phyloP scores from a whole-genome alignment of 176 grass and related monocot species.

The Cenchrus purpureus region DNA sequence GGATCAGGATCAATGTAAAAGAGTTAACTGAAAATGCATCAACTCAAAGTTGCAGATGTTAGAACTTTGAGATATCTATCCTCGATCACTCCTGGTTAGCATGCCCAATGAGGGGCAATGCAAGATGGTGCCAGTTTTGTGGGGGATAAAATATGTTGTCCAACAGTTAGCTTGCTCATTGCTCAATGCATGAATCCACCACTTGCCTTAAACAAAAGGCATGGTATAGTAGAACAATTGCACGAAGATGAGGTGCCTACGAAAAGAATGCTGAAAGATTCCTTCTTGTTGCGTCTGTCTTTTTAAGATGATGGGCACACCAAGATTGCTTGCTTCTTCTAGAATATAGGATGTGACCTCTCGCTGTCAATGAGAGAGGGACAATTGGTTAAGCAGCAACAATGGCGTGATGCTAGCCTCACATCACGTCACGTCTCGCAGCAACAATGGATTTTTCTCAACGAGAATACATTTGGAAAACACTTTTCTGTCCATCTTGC shows the following conservation, averaged over 20 bases:
- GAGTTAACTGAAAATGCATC: background rate
- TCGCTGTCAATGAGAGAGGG: conserved; percentile 30
- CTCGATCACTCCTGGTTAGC: background rate
- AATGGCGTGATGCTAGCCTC: conserved; percentile 29
- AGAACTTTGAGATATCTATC: background rate
- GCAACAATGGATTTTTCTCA: background rate
- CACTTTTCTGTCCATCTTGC: background rate
- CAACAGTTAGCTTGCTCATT: background rate
- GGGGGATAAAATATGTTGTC: conserved; percentile 7
- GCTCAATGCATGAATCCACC: conserved; percentile 9
- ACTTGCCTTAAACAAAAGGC: conserved; percentile 5
- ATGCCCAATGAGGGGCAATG: background rate
- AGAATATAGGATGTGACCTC: background rate
- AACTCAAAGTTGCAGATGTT: background rate
- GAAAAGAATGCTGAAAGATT: conserved; percentile 34
- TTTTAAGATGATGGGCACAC: conserved; percentile 22
- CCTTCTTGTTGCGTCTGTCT: conserved; percentile 10
- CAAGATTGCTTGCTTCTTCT: conserved; percentile 45
- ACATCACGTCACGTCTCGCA: conserved; percentile 19
- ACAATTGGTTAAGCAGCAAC: conserved; percentile 48
- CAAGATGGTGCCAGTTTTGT: background rate
- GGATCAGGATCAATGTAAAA: background rate
- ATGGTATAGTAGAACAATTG: background rate
- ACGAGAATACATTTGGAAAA: background rate
- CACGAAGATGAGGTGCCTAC: conserved; percentile 23